Percentiles rank a stretch among this genome's conserved stretches.
Conservation (phyloP, 2,329 filamentous ascomycete genomes). For the Zasmidium cellare region DNA sequence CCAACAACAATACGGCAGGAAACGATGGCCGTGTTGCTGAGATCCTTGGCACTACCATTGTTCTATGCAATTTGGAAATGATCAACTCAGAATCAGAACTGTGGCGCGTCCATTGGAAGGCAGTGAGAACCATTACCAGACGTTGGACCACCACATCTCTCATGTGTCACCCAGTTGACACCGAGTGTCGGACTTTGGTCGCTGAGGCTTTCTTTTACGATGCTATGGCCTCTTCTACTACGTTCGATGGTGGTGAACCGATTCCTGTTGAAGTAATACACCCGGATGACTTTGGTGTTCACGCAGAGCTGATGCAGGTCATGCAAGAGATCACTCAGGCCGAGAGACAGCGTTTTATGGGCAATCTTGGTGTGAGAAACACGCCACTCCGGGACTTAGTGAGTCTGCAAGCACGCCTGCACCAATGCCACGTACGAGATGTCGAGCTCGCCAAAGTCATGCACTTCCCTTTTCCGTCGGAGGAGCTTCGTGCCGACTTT, state of each 20-base stretch:
- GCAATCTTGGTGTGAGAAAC: neutral
- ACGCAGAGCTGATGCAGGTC: conserved; percentile 5
- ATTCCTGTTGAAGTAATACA: conserved; percentile 8
- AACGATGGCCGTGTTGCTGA: neutral
- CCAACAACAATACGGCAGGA: neutral
- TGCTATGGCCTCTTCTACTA: conserved; percentile 5
- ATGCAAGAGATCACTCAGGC: conserved; percentile 8
- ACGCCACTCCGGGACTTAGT: conserved; percentile 1
- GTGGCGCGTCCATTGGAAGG: conserved; percentile 13
- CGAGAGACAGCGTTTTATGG: conserved; percentile 1
- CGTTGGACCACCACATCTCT: conserved; percentile 9
- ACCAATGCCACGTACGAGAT: neutral
- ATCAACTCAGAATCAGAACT: conserved; percentile 8
- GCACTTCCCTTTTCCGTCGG: conserved; percentile 8
- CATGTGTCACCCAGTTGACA: neutral
- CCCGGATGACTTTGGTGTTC: conserved; percentile 5
- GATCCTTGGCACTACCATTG: conserved; percentile 7
- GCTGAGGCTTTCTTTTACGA: conserved; percentile 10
- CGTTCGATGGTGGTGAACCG: conserved; percentile 5
- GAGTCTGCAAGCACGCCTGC: neutral
- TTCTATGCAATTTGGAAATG: conserved; percentile 13
- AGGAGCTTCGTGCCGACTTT: conserved; percentile 6
- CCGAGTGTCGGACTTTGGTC: conserved; percentile 5
- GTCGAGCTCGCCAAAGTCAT: conserved; percentile 1
- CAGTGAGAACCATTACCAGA: conserved; percentile 9